Evolutionary conservation across 352 stramenopile genomes (phyloP).

Genomic region (Thraustotheca clavata): DNA sequence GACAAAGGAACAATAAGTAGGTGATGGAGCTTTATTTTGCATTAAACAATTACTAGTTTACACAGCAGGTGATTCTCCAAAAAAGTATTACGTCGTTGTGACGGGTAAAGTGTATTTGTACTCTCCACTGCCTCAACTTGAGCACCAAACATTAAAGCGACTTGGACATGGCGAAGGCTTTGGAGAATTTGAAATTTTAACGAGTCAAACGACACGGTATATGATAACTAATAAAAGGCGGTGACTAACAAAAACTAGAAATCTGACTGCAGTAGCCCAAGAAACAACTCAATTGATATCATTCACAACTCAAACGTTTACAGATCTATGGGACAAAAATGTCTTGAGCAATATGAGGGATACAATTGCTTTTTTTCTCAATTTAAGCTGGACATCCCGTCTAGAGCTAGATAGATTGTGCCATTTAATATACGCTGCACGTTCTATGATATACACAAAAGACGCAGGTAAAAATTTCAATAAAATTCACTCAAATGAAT

Average conservation of each 20-base stretch:
- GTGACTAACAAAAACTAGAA: background rate
- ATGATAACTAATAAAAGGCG: background rate
- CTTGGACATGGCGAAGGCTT: background rate
- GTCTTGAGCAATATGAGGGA: background rate
- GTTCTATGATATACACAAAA: slow-evolving; percentile 1
- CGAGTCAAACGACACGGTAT: slow-evolving; percentile 14
- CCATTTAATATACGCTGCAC: slow-evolving; percentile 14
- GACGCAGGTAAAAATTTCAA: background rate
- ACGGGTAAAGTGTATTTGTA: slow-evolving; percentile 4
- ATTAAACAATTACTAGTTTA: slow-evolving; percentile 1
- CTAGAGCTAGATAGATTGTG: slow-evolving; percentile 12
- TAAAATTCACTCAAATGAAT: background rate
- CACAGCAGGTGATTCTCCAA: slow-evolving; percentile 7
- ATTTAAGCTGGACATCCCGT: background rate
- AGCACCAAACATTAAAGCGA: slow-evolving; percentile 4
- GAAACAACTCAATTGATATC: slow-evolving; percentile 16
- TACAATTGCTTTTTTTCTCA: slow-evolving; percentile 9
- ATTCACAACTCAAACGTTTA: slow-evolving; percentile 18
- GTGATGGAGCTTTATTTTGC: background rate
- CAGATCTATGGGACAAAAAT: slow-evolving; percentile 8
- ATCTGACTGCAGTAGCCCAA: slow-evolving; percentile 9
- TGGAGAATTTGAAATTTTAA: slow-evolving; percentile 22
- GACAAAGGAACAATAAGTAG: slow-evolving; percentile 15
- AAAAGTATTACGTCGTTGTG: slow-evolving; percentile 19
- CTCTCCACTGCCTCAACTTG: background rate